Evolutionary conservation across 306 rosid species (phyloP), one percentile per base, ranked within the genome.

Genomic region (Rosa lucieae): DNA sequence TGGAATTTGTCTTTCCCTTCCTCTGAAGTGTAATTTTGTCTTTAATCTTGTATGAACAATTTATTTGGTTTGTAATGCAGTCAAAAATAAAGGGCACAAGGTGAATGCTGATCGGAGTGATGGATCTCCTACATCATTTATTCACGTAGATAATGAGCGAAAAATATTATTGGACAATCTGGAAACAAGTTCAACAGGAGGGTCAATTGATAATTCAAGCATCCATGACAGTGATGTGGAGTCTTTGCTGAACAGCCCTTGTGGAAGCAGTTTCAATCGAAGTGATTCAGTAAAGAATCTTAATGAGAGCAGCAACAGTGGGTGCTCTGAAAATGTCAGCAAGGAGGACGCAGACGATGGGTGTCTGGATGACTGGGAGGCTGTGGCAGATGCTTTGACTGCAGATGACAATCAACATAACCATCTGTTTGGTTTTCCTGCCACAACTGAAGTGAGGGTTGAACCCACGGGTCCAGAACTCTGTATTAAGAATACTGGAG

Each of bases 311-410:
- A 61, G 74, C 69, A 70, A 70, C 47, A 26, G 46, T 40, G 39
- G 77, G 79, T 86, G 48, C 75, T 86, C 80, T 0, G 86, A 58
- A 52, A 84, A 73, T 77, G 15, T 62, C 42, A 88, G 82, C 17
- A 88, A 83, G 48, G 89, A 83, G 73, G 89, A 81, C 61, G 69
- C 53, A 5, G 83, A 81, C 63, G 86, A 87, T 79, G 94, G 87
- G 68, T 88, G 89, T 80, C 77, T 90, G 51, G 92, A 88, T 73
- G 88, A 88, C 74, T 90, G 94, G 94, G 94, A 88, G 79, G 88
- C 86, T 26, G 72, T 90, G 29, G 92, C 94, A 8, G 94, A 90
- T 79, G 89, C 94, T 69, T 56, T 88, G 77, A 75, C 75, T 42
- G 83, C 84, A 40, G 62, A 86, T 4, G 85, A 83, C 14, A 77